Percentiles rank a stretch among this genome's conserved stretches.
phyloP scores from a whole-genome alignment of 2,329 filamentous ascomycete species.

The Pseudofabraea citricarpa region DNA sequence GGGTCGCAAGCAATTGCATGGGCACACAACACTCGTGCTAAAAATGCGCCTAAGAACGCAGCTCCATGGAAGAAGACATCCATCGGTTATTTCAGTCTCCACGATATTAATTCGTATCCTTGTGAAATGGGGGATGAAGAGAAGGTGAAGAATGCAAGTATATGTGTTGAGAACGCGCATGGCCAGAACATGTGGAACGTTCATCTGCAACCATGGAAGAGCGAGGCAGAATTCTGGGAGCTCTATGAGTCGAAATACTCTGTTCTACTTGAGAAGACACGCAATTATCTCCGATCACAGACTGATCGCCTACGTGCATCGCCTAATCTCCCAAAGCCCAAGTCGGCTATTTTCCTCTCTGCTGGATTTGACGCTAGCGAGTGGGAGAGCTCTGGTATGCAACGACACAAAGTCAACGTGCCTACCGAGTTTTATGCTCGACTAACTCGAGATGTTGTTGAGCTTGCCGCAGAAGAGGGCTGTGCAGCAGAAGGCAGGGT shows the following conservation, averaged over 20 bases:
- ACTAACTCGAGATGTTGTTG: slow-evolving; percentile 80
- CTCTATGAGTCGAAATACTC: slow-evolving; percentile 78
- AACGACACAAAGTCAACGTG: slow-evolving; percentile 91
- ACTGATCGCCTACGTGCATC: slow-evolving; percentile 57
- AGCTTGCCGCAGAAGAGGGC: slow-evolving; percentile 73
- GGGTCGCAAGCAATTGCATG: slow-evolving; percentile 94
- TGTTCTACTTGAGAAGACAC: slow-evolving; percentile 74
- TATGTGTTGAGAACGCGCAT: slow-evolving; percentile 92
- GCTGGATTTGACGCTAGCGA: slow-evolving; percentile 97
- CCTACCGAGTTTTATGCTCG: slow-evolving; percentile 95
- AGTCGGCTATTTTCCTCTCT: slow-evolving; percentile 87
- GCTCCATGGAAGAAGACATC: slow-evolving; percentile 74
- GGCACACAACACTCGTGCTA: slow-evolving; percentile 75
- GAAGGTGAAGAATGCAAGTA: slow-evolving; percentile 88
- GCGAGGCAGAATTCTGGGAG: slow-evolving; percentile 78
- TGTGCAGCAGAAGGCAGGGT: slow-evolving; percentile 76
- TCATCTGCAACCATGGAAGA: slow-evolving; percentile 84
- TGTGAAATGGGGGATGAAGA: slow-evolving; percentile 92
- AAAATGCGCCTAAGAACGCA: slow-evolving; percentile 62
- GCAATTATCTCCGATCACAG: slow-evolving; percentile 69
- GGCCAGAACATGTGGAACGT: slow-evolving; percentile 96
- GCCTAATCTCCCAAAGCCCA: slow-evolving; percentile 57
- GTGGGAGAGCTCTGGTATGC: slow-evolving; percentile 89
- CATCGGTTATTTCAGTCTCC: slow-evolving; percentile 93
- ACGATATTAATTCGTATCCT: slow-evolving; percentile 98